Evolutionary conservation across 129 eudicot species (phyloP).

Genomic region (Rutidosis leptorrhynchoides): DNA sequence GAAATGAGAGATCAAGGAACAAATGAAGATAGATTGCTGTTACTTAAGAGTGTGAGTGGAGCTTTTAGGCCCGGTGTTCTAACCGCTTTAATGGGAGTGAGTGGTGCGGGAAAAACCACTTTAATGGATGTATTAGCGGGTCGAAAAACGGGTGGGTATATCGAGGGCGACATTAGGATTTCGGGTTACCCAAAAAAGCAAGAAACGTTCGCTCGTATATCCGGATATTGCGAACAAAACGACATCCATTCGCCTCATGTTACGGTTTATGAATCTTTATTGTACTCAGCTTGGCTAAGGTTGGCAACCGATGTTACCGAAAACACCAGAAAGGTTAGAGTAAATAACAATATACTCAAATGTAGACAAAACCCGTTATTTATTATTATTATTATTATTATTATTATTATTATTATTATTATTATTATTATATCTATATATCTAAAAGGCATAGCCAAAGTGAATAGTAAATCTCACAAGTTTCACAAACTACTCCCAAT

Average conservation of each 20-base stretch:
- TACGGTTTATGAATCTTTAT: conserved; percentile 11
- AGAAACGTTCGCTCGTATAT: conserved; percentile 13
- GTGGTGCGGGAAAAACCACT: conserved; percentile 19
- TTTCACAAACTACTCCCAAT: no score
- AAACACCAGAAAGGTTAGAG: conserved; percentile 6
- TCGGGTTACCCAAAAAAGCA: conserved; percentile 15
- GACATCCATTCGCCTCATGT: conserved; percentile 18
- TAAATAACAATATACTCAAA: not conserved
- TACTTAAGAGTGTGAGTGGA: conserved; percentile 14
- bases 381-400: no score
- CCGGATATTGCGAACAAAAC: conserved; percentile 15
- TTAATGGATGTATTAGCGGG: conserved; percentile 17
- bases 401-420: no score
- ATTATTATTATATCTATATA: no score
- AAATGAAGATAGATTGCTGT: conserved; percentile 5
- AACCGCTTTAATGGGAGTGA: conserved; percentile 18
- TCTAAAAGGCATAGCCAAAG: no score
- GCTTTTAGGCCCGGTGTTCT: conserved; percentile 17
- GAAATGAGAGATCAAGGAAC: conserved; percentile 21
- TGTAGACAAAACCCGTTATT: not conserved
- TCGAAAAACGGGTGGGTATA: conserved; percentile 14
- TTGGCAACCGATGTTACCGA: conserved; percentile 4
- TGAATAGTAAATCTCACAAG: no score
- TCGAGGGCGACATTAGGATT: conserved; percentile 14
- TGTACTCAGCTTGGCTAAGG: conserved; percentile 20